Conservation (phyloP, 257 asterid species). For the Gentiana macrophylla region DNA sequence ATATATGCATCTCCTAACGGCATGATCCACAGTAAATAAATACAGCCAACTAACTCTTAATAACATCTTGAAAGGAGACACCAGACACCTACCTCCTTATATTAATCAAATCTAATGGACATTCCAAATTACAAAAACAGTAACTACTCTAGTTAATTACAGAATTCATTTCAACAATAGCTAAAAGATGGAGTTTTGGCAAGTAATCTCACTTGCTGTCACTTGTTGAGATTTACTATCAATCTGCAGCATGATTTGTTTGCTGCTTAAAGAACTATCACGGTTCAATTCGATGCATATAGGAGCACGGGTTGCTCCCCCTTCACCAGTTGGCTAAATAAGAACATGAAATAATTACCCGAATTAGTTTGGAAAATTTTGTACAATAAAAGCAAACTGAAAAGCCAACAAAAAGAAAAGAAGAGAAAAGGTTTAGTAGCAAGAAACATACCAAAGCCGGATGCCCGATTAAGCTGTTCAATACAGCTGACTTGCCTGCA, state of each 20-base stretch:
- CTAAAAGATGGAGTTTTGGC: no score
- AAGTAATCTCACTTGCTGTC: constrained; percentile 53
- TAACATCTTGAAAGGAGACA: no score
- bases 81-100: no score
- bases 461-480: constrained; percentile 93
- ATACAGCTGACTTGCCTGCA: constrained; percentile 97
- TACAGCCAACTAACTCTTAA: no score
- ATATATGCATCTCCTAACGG: not conserved
- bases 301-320: constrained; percentile 99
- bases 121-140: no score
- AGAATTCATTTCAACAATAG: no score
- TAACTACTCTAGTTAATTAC: no score
- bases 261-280: constrained; percentile 80
- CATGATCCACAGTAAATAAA: no score
- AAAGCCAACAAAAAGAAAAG: not conserved
- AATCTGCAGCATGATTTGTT: constrained; percentile 74
- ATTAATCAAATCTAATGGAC: no score
- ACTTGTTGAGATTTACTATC: constrained; percentile 90
- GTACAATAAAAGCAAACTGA: not conserved
- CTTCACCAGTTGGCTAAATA: constrained; percentile 96
- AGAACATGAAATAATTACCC: not conserved
- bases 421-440: constrained; percentile 3
- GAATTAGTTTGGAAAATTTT: not conserved
- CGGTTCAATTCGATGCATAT: constrained; percentile 78
- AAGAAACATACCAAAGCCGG: constrained; percentile 75